Evolutionary conservation across 2,329 filamentous ascomycete species (phyloP).

Genomic region (Pseudocercospora musae): DNA sequence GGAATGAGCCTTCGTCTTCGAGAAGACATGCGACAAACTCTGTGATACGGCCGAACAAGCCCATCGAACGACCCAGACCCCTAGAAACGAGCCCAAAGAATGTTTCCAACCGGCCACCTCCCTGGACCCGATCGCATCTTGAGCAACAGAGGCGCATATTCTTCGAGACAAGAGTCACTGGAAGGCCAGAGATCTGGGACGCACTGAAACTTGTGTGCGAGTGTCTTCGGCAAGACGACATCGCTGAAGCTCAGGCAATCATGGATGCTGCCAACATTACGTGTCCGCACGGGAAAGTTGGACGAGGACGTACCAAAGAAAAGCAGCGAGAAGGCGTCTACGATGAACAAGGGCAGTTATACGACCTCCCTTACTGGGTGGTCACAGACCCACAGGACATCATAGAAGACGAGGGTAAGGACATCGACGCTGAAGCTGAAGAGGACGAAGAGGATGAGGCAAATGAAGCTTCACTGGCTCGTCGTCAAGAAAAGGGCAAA

Average conservation of each 20-base stretch:
- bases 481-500: slow-evolving; percentile 34
- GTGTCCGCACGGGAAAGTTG: slow-evolving; percentile 41
- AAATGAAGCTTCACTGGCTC: not conserved
- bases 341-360: slow-evolving; percentile 43
- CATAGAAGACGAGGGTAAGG: slow-evolving; percentile 33
- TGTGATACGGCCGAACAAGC: slow-evolving; percentile 27
- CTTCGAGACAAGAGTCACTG: slow-evolving; percentile 85
- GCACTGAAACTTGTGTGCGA: slow-evolving; percentile 67
- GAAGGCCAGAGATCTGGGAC: slow-evolving; percentile 74
- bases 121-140: slow-evolving; percentile 68
- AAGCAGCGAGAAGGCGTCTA: slow-evolving; percentile 36
- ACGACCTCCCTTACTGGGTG: slow-evolving; percentile 46
- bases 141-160: slow-evolving; percentile 73
- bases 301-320: slow-evolving; percentile 20
- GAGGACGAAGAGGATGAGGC: slow-evolving; percentile 17
- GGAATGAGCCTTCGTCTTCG: not conserved
- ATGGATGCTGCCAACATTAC: slow-evolving; percentile 67
- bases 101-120: slow-evolving; percentile 25
- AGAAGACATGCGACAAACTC: slow-evolving; percentile 5
- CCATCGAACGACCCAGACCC: slow-evolving; percentile 26
- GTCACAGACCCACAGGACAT: slow-evolving; percentile 44
- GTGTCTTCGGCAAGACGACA: slow-evolving; percentile 56
- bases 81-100: slow-evolving; percentile 21
- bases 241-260: slow-evolving; percentile 67
- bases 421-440: slow-evolving; percentile 22